A percentile compares a stretch with the other conserved stretches of the same genome.
These are phyloP conservation scores for Aspergillus amoenus DNA, from an alignment of 2,329 filamentous ascomycete genomes.

Conservation along the genomic window DNA sequence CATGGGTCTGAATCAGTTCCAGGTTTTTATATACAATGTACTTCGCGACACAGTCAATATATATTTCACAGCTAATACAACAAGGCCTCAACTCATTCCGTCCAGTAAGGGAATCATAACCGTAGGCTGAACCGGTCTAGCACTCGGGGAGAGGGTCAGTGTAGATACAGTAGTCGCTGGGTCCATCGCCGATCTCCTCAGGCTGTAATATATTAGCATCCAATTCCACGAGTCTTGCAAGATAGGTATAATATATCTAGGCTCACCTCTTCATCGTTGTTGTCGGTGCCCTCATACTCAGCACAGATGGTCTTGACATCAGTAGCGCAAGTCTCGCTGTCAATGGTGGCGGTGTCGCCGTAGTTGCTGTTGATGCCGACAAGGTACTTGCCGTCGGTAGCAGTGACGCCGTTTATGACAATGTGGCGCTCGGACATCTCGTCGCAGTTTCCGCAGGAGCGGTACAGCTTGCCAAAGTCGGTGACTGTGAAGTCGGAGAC, in stretches of 20 bases:
- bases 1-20: too few relatives aligned
- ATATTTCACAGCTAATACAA: too few relatives aligned
- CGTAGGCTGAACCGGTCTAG: background rate
- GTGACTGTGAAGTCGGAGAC: constrained; percentile 41
- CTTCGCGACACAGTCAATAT: too few relatives aligned
- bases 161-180: constrained; percentile 3
- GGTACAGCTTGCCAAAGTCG: constrained; percentile 48
- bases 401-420: constrained; percentile 31
- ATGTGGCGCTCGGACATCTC: constrained; percentile 21
- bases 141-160: constrained; percentile 49
- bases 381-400: constrained; percentile 27
- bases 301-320: constrained; percentile 6
- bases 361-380: constrained; percentile 35
- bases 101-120: too few relatives aligned
- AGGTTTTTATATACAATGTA: too few relatives aligned
- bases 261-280: constrained; percentile 22
- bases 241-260: background rate
- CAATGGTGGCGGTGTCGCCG: constrained; percentile 6
- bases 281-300: constrained; percentile 32
- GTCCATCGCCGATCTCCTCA: background rate
- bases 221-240: too few relatives aligned
- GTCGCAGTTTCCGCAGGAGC: constrained; percentile 49
- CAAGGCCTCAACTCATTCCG: too few relatives aligned
- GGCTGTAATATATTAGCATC: background rate
- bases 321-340: constrained; percentile 33